These are phyloP conservation scores for Trypanosoma lewisi DNA, from an alignment of 208 protist species.

Conservation along the genomic window DNA sequence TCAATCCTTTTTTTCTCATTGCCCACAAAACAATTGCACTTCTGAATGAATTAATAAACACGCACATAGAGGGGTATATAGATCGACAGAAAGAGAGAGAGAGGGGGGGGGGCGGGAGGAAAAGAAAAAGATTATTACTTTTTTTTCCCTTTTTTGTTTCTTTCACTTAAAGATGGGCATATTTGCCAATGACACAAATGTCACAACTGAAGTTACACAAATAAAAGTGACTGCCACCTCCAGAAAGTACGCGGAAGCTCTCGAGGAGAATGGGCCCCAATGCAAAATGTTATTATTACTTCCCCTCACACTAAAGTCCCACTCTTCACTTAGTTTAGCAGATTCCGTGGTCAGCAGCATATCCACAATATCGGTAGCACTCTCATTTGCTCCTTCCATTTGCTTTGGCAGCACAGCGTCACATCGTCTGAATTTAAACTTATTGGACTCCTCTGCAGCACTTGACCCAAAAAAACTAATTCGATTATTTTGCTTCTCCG, in stretches of 20 bases:
- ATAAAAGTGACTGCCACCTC: neutral
- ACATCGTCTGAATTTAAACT: neutral
- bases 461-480: neutral
- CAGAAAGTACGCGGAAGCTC: neutral
- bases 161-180: neutral
- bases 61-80: too few relatives aligned
- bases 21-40: too few relatives aligned
- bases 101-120: too few relatives aligned
- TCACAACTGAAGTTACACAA: neutral
- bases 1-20: too few relatives aligned
- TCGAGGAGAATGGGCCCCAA: neutral
- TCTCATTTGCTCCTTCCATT: neutral
- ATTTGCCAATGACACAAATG: neutral
- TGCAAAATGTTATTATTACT: neutral
- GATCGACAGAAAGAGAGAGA: too few relatives aligned
- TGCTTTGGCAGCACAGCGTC: neutral
- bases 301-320: neutral
- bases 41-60: too few relatives aligned
- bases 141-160: conserved; percentile 2
- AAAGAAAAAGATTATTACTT: conserved; percentile 16
- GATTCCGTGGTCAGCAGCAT: conserved; percentile 20
- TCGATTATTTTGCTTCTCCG: neutral
- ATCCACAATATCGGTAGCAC: conserved; percentile 33
- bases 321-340: conserved; percentile 19
- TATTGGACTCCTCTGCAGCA: neutral